Percentiles rank a stretch among this genome's conserved stretches.
These are phyloP conservation scores for Phytophthora capsici DNA, from an alignment of 352 stramenopile species.

Conservation along the genomic window DNA sequence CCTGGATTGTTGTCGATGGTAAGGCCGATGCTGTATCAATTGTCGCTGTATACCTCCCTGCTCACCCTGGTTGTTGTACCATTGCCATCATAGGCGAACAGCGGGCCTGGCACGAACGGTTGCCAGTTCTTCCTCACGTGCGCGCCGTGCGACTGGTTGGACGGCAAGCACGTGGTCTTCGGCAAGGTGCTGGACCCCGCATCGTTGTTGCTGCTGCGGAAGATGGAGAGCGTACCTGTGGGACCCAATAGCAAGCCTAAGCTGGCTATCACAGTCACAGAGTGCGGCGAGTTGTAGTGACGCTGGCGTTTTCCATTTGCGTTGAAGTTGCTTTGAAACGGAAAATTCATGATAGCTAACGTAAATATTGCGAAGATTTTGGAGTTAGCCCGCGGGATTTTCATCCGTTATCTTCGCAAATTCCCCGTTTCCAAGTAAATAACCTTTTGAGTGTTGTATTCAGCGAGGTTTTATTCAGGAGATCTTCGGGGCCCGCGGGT, in stretches of 20 bases:
- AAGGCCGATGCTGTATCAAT: neutral
- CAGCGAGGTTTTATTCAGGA: constrained; percentile 36
- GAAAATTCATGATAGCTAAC: neutral
- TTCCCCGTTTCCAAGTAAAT: neutral
- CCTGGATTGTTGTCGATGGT: constrained; percentile 86
- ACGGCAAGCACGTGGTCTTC: constrained; percentile 98
- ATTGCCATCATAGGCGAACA: constrained; percentile 86
- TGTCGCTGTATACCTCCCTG: neutral
- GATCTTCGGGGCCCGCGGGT: constrained; percentile 25
- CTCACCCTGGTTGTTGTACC: constrained; percentile 4
- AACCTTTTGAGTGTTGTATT: neutral
- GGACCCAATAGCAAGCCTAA: constrained; percentile 87
- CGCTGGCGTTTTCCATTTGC: constrained; percentile 1
- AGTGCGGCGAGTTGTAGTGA: constrained; percentile 89
- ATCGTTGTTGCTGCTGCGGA: constrained; percentile 88
- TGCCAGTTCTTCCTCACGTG: constrained; percentile 97
- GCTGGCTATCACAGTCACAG: constrained; percentile 84
- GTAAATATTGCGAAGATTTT: neutral
- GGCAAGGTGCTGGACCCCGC: constrained; percentile 91
- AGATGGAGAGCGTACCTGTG: constrained; percentile 92
- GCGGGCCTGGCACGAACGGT: constrained; percentile 93
- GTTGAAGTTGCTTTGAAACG: constrained; percentile 1
- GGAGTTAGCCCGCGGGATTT: constrained; percentile 1
- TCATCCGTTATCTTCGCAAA: neutral
- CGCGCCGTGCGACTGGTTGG: constrained; percentile 93